Evolutionary conservation across 2,329 filamentous ascomycete species (phyloP), one percentile per base, ranked within the genome.

Genomic region (Aspergillus thermomutatus): DNA sequence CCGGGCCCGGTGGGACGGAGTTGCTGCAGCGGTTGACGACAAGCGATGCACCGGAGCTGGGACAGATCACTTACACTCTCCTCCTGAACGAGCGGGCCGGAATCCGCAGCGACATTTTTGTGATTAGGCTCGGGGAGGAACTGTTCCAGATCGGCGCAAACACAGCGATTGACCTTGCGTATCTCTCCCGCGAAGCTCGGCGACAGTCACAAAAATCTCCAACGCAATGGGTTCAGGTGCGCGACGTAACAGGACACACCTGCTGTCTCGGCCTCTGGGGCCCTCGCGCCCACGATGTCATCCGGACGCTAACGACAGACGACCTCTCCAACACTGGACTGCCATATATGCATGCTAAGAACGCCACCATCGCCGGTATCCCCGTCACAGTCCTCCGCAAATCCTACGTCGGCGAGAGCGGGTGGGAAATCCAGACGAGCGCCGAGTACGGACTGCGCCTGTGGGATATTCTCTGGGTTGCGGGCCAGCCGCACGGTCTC

Each of bases 261-360:
- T 87, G 84, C 64, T 82, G 81, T 57, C 76, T 87, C 21, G 85
- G 85, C 0, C 80, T 87, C 17, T 87, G 84, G 83, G 85, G 85
- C 0, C 85, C 85, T 47, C 77, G 73, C 10, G 75, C 84, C 0
- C 72, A 76, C 3, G 78, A 84, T 2, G 79, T 87, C 0, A 76
- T 87, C 40, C 63, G 69, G 4, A 64, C 66, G 0, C 68, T 82
- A 56, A 68, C 53, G 45, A 54, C 56, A 0, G 62, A 67, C 11
- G 66, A 69, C 14, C 60, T 72, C 37, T 66, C 66, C 14, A 65
- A 65, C 47, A 50, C 53, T 7, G 79, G 72, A 0, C 71, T 87
- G 0, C 78, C 79, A 0, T 81, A 83, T 54, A 79, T 83, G 58
- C 72, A 75, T 0, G 75, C 79, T 48, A 84, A 82, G 70, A 73